Evolutionary conservation across 108 stramenopile species (phyloP).

Genomic region (Nitzschia sp.): DNA sequence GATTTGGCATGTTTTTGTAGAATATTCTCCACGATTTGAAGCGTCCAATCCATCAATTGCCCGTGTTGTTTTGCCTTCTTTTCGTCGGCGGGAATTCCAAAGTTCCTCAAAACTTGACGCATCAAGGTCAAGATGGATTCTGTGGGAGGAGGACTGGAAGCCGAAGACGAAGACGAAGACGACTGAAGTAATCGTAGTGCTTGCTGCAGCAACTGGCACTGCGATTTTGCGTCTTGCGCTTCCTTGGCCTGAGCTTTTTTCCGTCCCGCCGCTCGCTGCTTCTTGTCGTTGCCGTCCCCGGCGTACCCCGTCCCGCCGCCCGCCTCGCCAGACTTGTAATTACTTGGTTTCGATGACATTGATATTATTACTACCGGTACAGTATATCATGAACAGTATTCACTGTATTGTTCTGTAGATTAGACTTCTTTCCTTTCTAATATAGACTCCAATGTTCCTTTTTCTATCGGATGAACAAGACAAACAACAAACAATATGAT

Average conservation of each 20-base stretch:
- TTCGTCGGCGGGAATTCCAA: background rate
- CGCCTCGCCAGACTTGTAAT: no score
- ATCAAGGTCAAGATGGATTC: background rate
- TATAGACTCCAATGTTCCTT: no score
- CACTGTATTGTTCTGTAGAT: no score
- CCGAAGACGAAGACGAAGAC: background rate
- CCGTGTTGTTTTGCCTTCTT: background rate
- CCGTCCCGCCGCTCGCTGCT: background rate
- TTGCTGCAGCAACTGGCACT: background rate
- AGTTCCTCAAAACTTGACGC: background rate
- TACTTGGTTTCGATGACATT: no score
- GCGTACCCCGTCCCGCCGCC: slow-evolving; percentile 48
- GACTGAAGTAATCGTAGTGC: no score
- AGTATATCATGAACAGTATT: no score
- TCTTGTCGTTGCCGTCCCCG: slow-evolving; percentile 1
- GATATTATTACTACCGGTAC: no score
- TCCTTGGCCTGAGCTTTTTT: background rate
- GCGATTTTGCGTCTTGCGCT: background rate
- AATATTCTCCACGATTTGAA: background rate
- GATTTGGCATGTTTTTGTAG: background rate
- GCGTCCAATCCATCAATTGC: no score
- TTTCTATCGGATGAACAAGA: no score
- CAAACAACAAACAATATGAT: no score
- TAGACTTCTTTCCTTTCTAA: no score
- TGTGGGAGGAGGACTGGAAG: background rate